Evolutionary conservation across 148 eudicot genomes (phyloP), one percentile per base, ranked within the genome.

Genomic region (Talinum fruticosum): DNA sequence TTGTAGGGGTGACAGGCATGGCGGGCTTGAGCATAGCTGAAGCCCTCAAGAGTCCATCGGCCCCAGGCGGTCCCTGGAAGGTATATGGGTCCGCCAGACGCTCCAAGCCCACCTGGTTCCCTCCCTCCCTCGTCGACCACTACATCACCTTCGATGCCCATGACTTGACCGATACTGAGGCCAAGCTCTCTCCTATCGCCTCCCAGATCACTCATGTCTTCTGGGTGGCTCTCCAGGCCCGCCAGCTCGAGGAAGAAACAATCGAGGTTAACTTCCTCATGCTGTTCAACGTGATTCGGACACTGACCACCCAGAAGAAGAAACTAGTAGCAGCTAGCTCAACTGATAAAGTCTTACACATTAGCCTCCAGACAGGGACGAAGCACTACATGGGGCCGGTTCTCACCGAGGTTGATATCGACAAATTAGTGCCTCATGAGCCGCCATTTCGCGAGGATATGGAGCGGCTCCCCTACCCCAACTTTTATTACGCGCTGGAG

Each of bases 41-140:
- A 33, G 76, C 82, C 68, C 76, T 86, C 0, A 65, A 80, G 16
- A 78, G 76, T 41, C 66, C 86, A 29, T 78, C 66, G n/a, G 82
- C 86, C 10, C 82, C 62, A 35, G 85, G 85, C 14, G 85, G 86
- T 62, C 88, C 86, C 15, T 87, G 90, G 90, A 82, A 71, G 49
- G 84, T 87, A 15, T 83, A 81, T 34, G 87, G 89, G 13, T 80
- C 77, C 0, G 79, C 87, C 30, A 86, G 77, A 19, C 84, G 89
- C 33, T 69, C 85, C 53, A 51, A 61, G 51, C 91, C 91, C 24
- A n/a, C 77, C 23, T 83, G 89, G 87, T 78, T 81, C 75, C 79
- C 86, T 2, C 35, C 85, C 69, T 41, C 75, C 34, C 37, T 79
- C 62, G 68, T 76, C 36, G 84, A 86, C 69, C 74, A 82, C 38